These are phyloP conservation scores for Garcia nutans DNA, from an alignment of 345 rosid species.

Conservation along the genomic window DNA sequence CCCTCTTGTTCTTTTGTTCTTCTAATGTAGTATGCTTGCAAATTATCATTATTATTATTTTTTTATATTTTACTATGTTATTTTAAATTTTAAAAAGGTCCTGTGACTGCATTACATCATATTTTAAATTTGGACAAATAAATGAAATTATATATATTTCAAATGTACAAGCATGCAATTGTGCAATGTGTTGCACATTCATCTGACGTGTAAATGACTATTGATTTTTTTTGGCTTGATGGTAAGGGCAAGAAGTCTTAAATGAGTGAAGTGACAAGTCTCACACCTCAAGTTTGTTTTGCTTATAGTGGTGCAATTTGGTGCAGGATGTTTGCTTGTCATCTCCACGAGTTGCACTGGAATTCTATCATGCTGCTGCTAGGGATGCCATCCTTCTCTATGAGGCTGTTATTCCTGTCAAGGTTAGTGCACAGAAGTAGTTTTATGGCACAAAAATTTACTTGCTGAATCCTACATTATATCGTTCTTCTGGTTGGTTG, in stretches of 20 bases:
- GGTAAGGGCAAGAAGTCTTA: neutral
- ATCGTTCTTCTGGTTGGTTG: neutral
- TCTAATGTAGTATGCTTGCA: neutral
- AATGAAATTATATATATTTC: neutral
- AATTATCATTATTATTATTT: neutral
- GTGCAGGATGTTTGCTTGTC: slow-evolving; percentile 84
- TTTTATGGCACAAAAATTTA: neutral
- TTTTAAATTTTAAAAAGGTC: neutral
- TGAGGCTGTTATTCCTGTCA: slow-evolving; percentile 87
- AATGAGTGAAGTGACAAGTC: neutral
- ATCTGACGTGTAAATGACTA: neutral
- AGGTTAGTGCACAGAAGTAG: slow-evolving; percentile 59
- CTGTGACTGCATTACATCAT: neutral
- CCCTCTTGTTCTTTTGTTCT: neutral
- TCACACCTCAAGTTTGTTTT: neutral
- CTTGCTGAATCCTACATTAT: neutral
- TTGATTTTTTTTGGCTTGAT: neutral
- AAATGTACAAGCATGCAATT: neutral
- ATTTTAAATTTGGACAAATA: neutral
- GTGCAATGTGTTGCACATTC: neutral
- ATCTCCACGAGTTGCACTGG: slow-evolving; percentile 80
- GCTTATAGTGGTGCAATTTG: slow-evolving; percentile 19
- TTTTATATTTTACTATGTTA: neutral
- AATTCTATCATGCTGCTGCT: slow-evolving; percentile 82
- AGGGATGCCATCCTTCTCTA: slow-evolving; percentile 85